A percentile compares a stretch with the other conserved stretches of the same genome.
phyloP scores from a whole-genome alignment of 345 rosid genomes.

The Murraya paniculata region DNA sequence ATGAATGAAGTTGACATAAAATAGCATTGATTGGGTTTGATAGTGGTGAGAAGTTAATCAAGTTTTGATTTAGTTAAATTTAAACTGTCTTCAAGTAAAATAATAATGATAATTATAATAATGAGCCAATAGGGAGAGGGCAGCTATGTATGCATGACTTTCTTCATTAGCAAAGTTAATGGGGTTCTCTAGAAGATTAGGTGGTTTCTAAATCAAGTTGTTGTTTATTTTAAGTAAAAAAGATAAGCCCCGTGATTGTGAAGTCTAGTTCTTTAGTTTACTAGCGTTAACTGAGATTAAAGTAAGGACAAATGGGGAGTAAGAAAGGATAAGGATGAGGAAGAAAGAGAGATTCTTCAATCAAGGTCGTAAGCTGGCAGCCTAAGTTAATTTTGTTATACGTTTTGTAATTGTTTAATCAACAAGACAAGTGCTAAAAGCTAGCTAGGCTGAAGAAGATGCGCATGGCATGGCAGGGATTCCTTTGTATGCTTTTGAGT shows the following conservation, averaged over 20 bases:
- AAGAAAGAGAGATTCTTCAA: conserved; percentile 22
- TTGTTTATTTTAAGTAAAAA: conserved; percentile 12
- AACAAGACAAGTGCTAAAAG: conserved; percentile 3
- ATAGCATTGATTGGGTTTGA: conserved; percentile 10
- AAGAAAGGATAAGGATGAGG: conserved; percentile 53
- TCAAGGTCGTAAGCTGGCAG: conserved; percentile 19
- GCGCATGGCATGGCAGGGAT: conserved; percentile 44
- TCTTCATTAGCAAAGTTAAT: not conserved
- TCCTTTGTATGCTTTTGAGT: conserved; percentile 40
- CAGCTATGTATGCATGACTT: not conserved
- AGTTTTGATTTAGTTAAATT: not conserved
- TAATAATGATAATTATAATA: not conserved
- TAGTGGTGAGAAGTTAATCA: not conserved
- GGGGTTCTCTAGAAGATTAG: conserved; percentile 5
- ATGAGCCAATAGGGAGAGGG: not conserved
- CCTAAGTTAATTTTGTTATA: conserved; percentile 17
- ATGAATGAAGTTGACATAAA: not conserved
- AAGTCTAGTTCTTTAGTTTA: not conserved
- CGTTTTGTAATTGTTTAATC: conserved; percentile 14
- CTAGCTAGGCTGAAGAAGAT: conserved; percentile 15
- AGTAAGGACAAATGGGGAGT: conserved; percentile 13
- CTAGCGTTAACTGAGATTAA: conserved; percentile 29
- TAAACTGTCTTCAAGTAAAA: not conserved
- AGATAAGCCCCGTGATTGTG: conserved; percentile 2
- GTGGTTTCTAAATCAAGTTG: conserved; percentile 25